Evolutionary conservation across 228 moss, liverwort and hornwort genomes (phyloP), one percentile per base, ranked within the genome.

Genomic region (Sphagnum magellanicum): DNA sequence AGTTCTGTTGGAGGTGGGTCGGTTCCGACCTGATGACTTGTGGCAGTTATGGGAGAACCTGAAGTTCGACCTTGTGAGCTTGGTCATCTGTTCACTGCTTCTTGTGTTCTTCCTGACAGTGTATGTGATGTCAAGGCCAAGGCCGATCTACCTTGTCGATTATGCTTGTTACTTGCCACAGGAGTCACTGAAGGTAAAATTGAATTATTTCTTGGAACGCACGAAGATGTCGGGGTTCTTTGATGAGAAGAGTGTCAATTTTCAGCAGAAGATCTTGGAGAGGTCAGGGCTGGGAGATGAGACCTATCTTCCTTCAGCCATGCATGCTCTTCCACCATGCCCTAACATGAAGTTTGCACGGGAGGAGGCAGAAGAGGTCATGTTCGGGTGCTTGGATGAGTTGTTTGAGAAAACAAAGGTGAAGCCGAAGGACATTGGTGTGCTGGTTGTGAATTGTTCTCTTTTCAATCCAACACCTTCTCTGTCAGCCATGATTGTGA

Each of bases 401-500:
- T 48, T 69, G 6, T 69, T 69, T 5, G 58, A 69, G 68, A 69
- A 69, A 50, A 69, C 68, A 4, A 59, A 59, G 13, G 48, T 69
- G n/a, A 69, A 69, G 47, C 68, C 68, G 4, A 69, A 69, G 48
- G 68, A 69, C 16, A 55, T 69, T 8, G 68, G 68, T 10, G 68
- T 69, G 46, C 68, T 69, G 5, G 68, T 69, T 9, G 68, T 69
- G 13, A 69, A 69, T 69, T 69, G 68, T 50, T 58, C 58, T 11
- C 68, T 69, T n/a, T 69, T 69, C 68, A 69, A 69, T 15, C 68
- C 68, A 4, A 69, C 68, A 9, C 68, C 68, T 8, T 69, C 68
- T 32, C 68, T 69, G 6, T 69, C 68, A 14, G 68, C 68, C 9
- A 69, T 69, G 68, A 69, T 69, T 69, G 68, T 69, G 68, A 69